Evolutionary conservation across 257 asterid species (phyloP).

Genomic region (Ilex asprella): DNA sequence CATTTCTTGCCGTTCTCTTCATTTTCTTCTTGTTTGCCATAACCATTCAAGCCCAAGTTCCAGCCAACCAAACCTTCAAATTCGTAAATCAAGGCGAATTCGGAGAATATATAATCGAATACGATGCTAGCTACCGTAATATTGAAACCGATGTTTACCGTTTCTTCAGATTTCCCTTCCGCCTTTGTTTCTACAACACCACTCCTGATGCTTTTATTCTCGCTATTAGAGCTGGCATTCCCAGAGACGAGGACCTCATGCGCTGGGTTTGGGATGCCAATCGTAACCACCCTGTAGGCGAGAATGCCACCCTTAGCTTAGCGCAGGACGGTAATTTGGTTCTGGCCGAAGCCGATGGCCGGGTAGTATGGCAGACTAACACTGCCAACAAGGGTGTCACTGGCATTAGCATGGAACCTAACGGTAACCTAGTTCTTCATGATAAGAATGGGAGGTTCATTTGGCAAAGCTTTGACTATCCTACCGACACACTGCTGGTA

Average conservation of each 20-base stretch:
- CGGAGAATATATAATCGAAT: slow-evolving; percentile 22
- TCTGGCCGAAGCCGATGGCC: slow-evolving; percentile 26
- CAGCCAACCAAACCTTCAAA: slow-evolving; percentile 22
- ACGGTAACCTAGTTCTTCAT: slow-evolving; percentile 31
- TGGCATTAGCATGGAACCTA: slow-evolving; percentile 19
- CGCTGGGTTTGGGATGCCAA: slow-evolving; percentile 45
- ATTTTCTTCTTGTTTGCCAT: too few relatives aligned
- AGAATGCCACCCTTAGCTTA: slow-evolving; percentile 26
- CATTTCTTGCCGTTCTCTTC: too few relatives aligned
- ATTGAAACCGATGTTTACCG: neutral
- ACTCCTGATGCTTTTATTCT: slow-evolving; percentile 22
- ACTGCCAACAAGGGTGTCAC: slow-evolving; percentile 25
- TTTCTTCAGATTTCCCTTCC: slow-evolving; percentile 13
- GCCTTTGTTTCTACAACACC: slow-evolving; percentile 30
- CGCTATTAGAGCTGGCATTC: slow-evolving; percentile 21
- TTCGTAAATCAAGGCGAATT: slow-evolving; percentile 21
- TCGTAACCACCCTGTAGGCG: slow-evolving; percentile 29
- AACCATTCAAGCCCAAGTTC: slow-evolving; percentile 8
- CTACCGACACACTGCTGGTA: too few relatives aligned
- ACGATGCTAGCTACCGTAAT: slow-evolving; percentile 17
- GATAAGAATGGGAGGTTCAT: too few relatives aligned
- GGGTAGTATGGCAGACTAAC: slow-evolving; percentile 25
- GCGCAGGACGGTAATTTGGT: slow-evolving; percentile 23
- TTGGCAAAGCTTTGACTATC: too few relatives aligned
- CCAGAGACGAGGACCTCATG: slow-evolving; percentile 4